Percentiles rank a stretch among this genome's conserved stretches.
These are phyloP conservation scores for Ogataea neopini DNA, from an alignment of 805 yeast species.

Conservation along the genomic window DNA sequence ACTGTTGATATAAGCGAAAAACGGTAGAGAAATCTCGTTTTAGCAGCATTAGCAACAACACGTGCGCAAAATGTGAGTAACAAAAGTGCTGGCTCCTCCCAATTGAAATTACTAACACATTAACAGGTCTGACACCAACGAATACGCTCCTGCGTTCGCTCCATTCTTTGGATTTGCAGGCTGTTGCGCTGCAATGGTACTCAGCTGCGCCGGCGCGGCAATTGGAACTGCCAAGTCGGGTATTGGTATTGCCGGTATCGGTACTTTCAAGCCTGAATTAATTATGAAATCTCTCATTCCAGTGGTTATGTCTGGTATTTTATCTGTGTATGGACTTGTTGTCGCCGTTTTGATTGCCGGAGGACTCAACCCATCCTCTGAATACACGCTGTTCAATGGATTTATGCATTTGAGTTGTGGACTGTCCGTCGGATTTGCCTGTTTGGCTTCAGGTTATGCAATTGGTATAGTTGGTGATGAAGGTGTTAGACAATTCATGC, in stretches of 20 bases:
- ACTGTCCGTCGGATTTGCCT: constrained; percentile 91
- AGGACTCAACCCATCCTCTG: constrained; percentile 72
- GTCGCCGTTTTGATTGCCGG: constrained; percentile 96
- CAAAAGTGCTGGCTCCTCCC: too few species aligned
- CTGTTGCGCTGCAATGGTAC: constrained; percentile 87
- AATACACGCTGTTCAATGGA: constrained; percentile 90
- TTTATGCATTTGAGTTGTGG: constrained; percentile 98
- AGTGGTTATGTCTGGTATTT: constrained; percentile 96
- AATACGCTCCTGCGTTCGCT: constrained; percentile 86
- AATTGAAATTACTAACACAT: not conserved
- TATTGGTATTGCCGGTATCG: constrained; percentile 96
- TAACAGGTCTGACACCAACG: constrained; percentile 44
- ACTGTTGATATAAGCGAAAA: not conserved
- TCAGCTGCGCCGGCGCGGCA: constrained; percentile 97
- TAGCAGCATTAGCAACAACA: not conserved
- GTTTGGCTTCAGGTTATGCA: constrained; percentile 95
- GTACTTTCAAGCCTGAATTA: constrained; percentile 95
- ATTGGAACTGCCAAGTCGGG: constrained; percentile 98
- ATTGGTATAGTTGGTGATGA: constrained; percentile 99
- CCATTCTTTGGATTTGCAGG: constrained; percentile 99
- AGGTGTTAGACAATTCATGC: constrained; percentile 97
- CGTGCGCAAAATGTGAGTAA: not conserved
- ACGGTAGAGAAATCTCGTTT: not conserved
- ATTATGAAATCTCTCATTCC: constrained; percentile 96
- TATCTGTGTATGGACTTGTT: constrained; percentile 95